phyloP scores from a whole-genome alignment of 257 asterid species.

The Coffea canephora region DNA sequence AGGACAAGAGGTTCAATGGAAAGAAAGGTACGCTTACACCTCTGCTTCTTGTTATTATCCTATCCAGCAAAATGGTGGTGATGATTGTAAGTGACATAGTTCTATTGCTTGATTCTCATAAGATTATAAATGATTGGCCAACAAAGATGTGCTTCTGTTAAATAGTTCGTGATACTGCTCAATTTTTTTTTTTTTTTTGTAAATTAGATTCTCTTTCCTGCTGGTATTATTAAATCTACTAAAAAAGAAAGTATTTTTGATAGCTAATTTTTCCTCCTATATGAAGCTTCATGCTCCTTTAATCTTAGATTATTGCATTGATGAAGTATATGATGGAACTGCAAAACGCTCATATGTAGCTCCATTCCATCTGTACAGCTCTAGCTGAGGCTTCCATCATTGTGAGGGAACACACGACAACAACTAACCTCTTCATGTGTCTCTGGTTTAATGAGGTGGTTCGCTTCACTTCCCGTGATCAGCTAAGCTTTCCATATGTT shows the following conservation, averaged over 20 bases:
- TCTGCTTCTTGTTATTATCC: background rate
- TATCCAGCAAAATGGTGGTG: background rate
- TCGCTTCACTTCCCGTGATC: slow-evolving; percentile 97
- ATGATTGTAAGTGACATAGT: background rate
- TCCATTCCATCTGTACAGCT: slow-evolving; percentile 55
- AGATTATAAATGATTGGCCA: background rate
- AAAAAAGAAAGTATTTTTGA: background rate
- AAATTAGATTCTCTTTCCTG: background rate
- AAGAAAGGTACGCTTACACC: slow-evolving; percentile 69
- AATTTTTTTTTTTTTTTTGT: background rate
- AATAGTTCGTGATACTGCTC: background rate
- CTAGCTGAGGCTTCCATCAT: slow-evolving; percentile 96
- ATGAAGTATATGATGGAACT: background rate
- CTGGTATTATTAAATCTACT: background rate
- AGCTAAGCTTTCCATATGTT: slow-evolving; percentile 89
- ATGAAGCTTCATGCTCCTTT: background rate
- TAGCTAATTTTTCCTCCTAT: background rate
- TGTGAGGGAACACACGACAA: slow-evolving; percentile 82
- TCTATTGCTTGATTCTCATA: too few species aligned
- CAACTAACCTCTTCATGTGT: slow-evolving; percentile 72
- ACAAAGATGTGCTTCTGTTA: background rate
- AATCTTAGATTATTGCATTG: background rate
- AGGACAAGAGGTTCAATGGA: slow-evolving; percentile 87
- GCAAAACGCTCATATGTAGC: background rate
- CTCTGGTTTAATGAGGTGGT: slow-evolving; percentile 97